phyloP scores from a whole-genome alignment of 2,329 filamentous ascomycete species.

The Colletotrichum tanaceti region DNA sequence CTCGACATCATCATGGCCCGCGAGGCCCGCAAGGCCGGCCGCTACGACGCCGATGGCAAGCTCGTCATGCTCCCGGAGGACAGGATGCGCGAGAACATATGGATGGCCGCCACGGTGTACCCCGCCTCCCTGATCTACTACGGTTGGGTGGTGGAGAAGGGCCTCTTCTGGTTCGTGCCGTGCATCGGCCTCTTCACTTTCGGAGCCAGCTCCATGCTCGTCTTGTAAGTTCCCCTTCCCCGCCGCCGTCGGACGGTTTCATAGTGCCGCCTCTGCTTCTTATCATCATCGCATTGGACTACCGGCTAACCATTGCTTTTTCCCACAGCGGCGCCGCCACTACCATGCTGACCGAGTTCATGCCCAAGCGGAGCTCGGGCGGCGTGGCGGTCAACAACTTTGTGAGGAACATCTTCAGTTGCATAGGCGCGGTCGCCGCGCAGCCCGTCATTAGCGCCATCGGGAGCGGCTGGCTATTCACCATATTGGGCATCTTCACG shows the following conservation, averaged over 20 bases:
- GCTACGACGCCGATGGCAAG: slow-evolving; percentile 74
- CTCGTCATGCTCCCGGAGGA: slow-evolving; percentile 81
- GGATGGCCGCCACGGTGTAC: slow-evolving; percentile 77
- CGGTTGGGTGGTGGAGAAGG: slow-evolving; percentile 78
- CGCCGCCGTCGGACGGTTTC: not conserved
- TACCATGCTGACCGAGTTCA: slow-evolving; percentile 88
- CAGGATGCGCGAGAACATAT: slow-evolving; percentile 84
- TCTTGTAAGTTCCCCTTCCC: slow-evolving; percentile 62
- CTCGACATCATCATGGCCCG: slow-evolving; percentile 84
- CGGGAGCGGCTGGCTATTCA: slow-evolving; percentile 82
- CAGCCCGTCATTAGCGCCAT: slow-evolving; percentile 77
- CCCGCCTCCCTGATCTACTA: slow-evolving; percentile 79
- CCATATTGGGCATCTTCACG: slow-evolving; percentile 63
- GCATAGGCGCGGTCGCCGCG: slow-evolving; percentile 75
- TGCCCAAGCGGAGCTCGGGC: slow-evolving; percentile 75
- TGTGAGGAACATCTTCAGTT: slow-evolving; percentile 81
- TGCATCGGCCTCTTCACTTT: slow-evolving; percentile 78
- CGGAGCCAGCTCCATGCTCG: slow-evolving; percentile 81
- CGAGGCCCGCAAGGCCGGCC: slow-evolving; percentile 75
- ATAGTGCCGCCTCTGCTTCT: not conserved
- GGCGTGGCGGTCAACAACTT: slow-evolving; percentile 88
- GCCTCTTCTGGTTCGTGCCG: slow-evolving; percentile 72
- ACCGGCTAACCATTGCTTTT: slow-evolving; percentile 30
- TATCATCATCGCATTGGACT: not conserved
- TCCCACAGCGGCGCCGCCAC: slow-evolving; percentile 67